Conservation (phyloP, 2,329 filamentous ascomycete species). For the Hyphodiscus sp. region DNA sequence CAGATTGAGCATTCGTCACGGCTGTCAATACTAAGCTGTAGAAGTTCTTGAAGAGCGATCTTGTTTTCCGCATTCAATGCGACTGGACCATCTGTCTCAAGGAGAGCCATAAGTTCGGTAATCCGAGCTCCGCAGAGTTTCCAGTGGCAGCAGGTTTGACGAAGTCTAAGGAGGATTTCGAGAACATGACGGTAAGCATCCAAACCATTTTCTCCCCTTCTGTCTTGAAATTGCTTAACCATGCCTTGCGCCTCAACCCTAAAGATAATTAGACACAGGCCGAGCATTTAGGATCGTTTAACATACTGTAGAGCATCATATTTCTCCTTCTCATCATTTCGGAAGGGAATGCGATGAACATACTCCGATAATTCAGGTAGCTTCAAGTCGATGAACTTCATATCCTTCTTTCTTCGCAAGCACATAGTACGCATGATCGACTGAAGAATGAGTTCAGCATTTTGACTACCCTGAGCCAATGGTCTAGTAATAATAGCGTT, state of each 20-base stretch:
- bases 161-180: slow-evolving; percentile 73
- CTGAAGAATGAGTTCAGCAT: slow-evolving; percentile 61
- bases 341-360: slow-evolving; percentile 68
- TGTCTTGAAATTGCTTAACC: slow-evolving; percentile 52
- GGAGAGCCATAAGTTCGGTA: slow-evolving; percentile 61
- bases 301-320: slow-evolving; percentile 67
- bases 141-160: slow-evolving; percentile 88
- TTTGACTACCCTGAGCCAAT: slow-evolving; percentile 49
- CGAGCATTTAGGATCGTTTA: not conserved
- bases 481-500: slow-evolving; percentile 65
- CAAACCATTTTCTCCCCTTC: slow-evolving; percentile 34
- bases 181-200: slow-evolving; percentile 68
- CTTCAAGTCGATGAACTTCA: slow-evolving; percentile 78
- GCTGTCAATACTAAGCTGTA: slow-evolving; percentile 70
- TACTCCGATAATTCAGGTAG: slow-evolving; percentile 73
- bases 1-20: slow-evolving; percentile 83
- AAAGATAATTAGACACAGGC: slow-evolving; percentile 21
- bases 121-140: slow-evolving; percentile 70
- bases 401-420: slow-evolving; percentile 76
- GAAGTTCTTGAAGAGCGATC: slow-evolving; percentile 64
- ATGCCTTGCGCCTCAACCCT: slow-evolving; percentile 69
- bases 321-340: slow-evolving; percentile 65
- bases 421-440: slow-evolving; percentile 75
- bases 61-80: slow-evolving; percentile 66
- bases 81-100: slow-evolving; percentile 62